phyloP scores from a whole-genome alignment of 495 filamentous ascomycete species.

The Emericellopsis terricola region DNA sequence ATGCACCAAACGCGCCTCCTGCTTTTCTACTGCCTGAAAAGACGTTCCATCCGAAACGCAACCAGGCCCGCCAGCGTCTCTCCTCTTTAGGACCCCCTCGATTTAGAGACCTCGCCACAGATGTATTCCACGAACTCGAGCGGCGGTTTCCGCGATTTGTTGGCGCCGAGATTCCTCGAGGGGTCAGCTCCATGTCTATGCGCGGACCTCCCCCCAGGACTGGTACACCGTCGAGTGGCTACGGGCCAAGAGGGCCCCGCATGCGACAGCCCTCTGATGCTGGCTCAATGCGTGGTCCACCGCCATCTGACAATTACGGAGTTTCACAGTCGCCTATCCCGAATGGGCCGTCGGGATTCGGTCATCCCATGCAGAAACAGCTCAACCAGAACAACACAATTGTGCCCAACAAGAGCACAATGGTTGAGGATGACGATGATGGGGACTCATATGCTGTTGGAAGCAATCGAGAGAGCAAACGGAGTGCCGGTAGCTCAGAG shows the following conservation, averaged over 20 bases:
- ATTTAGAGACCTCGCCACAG: conserved; percentile 82
- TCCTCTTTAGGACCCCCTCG: conserved; percentile 66
- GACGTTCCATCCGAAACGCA: conserved; percentile 89
- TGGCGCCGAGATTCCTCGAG: conserved; percentile 42
- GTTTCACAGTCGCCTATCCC: conserved; percentile 26
- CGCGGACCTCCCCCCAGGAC: conserved; percentile 34
- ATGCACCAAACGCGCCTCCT: conserved; percentile 37
- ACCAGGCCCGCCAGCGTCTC: conserved; percentile 87
- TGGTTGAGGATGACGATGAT: conserved; percentile 94
- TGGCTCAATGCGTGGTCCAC: conserved; percentile 25
- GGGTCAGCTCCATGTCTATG: conserved; percentile 47
- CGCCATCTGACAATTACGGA: conserved; percentile 17
- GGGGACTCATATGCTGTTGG: conserved; percentile 8
- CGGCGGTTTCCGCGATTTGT: conserved; percentile 73
- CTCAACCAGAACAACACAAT: conserved; percentile 85
- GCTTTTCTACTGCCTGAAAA: conserved; percentile 62
- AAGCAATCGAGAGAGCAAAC: conserved; percentile 38
- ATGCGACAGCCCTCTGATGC: conserved; percentile 34
- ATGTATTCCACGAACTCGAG: conserved; percentile 91
- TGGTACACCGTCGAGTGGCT: conserved; percentile 36
- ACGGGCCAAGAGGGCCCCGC: conserved; percentile 21
- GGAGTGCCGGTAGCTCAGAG: conserved; percentile 35
- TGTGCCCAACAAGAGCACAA: conserved; percentile 91
- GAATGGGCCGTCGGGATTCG: too few relatives aligned
- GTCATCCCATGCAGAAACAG: conserved; percentile 36